phyloP scores from a whole-genome alignment of 192 early-diverging fungal species.

The Spizellomyces punctatus region DNA sequence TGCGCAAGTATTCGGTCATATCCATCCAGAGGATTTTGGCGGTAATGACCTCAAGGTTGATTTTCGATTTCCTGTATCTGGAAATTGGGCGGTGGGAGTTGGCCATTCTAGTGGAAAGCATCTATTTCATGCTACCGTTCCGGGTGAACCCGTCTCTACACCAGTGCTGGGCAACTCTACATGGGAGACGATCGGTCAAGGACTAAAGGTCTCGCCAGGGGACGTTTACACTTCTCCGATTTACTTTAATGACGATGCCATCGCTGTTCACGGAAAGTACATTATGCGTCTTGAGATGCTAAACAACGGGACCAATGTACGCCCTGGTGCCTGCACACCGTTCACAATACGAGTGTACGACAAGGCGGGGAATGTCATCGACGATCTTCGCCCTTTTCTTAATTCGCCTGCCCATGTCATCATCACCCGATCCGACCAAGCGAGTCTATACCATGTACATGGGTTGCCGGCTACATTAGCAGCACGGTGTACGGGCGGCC shows the following conservation, averaged over 20 bases:
- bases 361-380: background rate
- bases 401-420: background rate
- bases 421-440: background rate
- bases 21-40: slow-evolving; percentile 1
- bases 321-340: background rate
- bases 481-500: too few species aligned
- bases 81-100: background rate
- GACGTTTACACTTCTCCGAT: background rate
- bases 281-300: background rate
- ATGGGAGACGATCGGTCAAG: background rate
- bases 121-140: background rate
- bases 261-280: background rate
- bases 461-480: background rate
- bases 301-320: too few species aligned
- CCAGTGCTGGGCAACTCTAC: background rate
- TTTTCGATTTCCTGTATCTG: background rate
- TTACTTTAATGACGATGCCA: background rate
- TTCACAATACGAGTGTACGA: background rate
- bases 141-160: background rate
- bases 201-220: background rate
- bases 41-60: background rate
- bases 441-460: background rate
- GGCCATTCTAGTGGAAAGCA: background rate
- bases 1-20: background rate
- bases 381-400: background rate